A percentile compares a stretch with the other conserved stretches of the same genome.
phyloP scores from a whole-genome alignment of 495 filamentous ascomycete genomes.

The Aspergillus mulundensis region DNA sequence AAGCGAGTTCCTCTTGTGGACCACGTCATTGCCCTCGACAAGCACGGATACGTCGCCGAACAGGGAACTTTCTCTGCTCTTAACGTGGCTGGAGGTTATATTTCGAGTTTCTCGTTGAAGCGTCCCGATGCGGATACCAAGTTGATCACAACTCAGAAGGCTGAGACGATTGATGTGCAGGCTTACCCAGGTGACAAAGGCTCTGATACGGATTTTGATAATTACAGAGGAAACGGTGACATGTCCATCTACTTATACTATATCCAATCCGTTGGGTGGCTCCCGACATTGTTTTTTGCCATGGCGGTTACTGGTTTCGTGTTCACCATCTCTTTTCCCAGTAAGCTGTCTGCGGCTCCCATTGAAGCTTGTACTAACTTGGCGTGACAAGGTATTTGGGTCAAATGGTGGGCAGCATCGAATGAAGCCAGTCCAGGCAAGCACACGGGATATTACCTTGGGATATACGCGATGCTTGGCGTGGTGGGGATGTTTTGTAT shows the following conservation, averaged over 20 bases:
- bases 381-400: slow-evolving; percentile 43
- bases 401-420: slow-evolving; percentile 51
- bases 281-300: slow-evolving; percentile 41
- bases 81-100: slow-evolving; percentile 43
- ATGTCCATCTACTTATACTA: slow-evolving; percentile 58
- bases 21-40: slow-evolving; percentile 48
- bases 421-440: slow-evolving; percentile 39
- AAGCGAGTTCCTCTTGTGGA: slow-evolving; percentile 49
- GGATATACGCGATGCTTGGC: slow-evolving; percentile 53
- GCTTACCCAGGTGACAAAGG: slow-evolving; percentile 20
- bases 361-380: not conserved
- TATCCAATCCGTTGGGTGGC: slow-evolving; percentile 46
- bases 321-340: slow-evolving; percentile 47
- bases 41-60: slow-evolving; percentile 41
- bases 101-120: slow-evolving; percentile 42
- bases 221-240: slow-evolving; percentile 46
- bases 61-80: slow-evolving; percentile 50
- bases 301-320: slow-evolving; percentile 38
- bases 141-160: slow-evolving; percentile 25
- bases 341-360: slow-evolving; percentile 13
- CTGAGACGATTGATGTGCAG: not conserved
- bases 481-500: slow-evolving; percentile 40
- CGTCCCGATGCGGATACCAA: slow-evolving; percentile 21
- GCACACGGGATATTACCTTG: slow-evolving; percentile 48
- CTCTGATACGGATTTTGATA: slow-evolving; percentile 25